phyloP scores from a whole-genome alignment of 2,329 filamentous ascomycete species.

The Paramyrothecium roridum region DNA sequence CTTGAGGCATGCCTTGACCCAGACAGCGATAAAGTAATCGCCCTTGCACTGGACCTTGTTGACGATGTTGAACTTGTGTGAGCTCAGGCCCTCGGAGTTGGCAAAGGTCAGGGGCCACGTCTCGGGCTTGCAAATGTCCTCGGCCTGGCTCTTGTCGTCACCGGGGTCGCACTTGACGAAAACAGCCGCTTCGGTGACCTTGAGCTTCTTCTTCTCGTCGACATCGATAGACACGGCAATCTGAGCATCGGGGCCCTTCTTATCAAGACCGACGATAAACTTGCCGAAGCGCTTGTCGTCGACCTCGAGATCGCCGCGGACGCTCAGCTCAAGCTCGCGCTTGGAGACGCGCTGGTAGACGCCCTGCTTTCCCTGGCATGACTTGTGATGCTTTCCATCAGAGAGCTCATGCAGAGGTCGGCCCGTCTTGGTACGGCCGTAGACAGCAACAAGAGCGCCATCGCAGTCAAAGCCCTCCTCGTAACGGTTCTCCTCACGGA shows the following conservation, averaged over 20 bases:
- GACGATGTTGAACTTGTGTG: constrained; percentile 12
- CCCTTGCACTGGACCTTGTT: constrained; percentile 17
- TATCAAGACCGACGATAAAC: constrained; percentile 12
- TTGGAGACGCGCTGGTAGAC: constrained; percentile 10
- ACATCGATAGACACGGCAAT: constrained; percentile 11
- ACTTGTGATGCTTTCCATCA: constrained; percentile 9
- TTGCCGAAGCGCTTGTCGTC: constrained; percentile 8
- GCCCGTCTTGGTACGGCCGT: background rate
- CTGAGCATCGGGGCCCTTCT: constrained; percentile 5
- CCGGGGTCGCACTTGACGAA: constrained; percentile 12
- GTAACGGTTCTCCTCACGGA: background rate
- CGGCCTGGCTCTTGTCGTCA: constrained; percentile 3
- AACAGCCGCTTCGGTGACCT: constrained; percentile 9
- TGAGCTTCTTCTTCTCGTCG: constrained; percentile 8
- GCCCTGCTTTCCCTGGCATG: constrained; percentile 12
- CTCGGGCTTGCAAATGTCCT: constrained; percentile 16
- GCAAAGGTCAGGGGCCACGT: constrained; percentile 13
- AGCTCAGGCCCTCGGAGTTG: constrained; percentile 13
- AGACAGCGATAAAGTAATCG: constrained; percentile 18
- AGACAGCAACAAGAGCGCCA: background rate
- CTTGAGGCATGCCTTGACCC: constrained; percentile 17
- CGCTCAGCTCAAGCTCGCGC: constrained; percentile 10
- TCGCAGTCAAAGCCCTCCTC: constrained; percentile 3
- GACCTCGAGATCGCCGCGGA: constrained; percentile 8
- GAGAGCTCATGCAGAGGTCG: constrained; percentile 8